phyloP scores from a whole-genome alignment of 2,329 filamentous ascomycete species.

The Cladosporium phlei region DNA sequence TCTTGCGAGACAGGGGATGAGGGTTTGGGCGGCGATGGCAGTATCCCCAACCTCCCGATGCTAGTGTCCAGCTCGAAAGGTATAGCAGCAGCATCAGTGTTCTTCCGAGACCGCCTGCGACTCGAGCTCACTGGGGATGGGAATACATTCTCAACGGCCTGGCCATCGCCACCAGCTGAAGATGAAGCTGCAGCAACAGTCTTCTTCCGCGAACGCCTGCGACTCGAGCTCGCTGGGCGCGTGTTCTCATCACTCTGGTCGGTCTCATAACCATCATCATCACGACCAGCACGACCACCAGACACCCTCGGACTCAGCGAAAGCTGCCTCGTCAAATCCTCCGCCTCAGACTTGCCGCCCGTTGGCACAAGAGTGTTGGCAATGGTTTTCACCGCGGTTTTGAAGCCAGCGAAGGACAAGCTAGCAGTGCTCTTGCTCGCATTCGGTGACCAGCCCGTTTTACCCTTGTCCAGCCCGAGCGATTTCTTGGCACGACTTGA shows the following conservation, averaged over 20 bases:
- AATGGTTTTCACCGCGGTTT: not conserved
- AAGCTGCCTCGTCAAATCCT: not conserved
- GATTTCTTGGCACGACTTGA: slow-evolving; percentile 5
- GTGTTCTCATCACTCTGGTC: not conserved
- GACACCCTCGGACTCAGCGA: not conserved
- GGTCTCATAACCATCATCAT: not conserved
- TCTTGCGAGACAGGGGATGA: too few relatives aligned
- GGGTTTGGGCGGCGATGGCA: not conserved
- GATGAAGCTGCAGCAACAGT: not conserved
- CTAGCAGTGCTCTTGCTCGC: not conserved
- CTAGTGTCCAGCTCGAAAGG: not conserved
- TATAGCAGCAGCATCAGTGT: not conserved
- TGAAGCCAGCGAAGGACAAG: not conserved
- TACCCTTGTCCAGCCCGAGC: not conserved
- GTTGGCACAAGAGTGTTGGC: not conserved
- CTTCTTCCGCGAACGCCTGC: not conserved
- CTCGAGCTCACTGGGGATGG: not conserved
- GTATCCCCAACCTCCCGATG: too few relatives aligned
- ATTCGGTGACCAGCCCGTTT: not conserved
- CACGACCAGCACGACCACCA: not conserved
- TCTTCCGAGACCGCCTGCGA: not conserved
- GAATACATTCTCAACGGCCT: not conserved
- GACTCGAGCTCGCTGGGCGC: not conserved
- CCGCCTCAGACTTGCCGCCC: not conserved
- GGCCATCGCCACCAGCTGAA: too few relatives aligned